Base-by-base conservation (phyloP, 371 early-diverging fungal genomes). In the Apophysomyces trapeziformis region DNA sequence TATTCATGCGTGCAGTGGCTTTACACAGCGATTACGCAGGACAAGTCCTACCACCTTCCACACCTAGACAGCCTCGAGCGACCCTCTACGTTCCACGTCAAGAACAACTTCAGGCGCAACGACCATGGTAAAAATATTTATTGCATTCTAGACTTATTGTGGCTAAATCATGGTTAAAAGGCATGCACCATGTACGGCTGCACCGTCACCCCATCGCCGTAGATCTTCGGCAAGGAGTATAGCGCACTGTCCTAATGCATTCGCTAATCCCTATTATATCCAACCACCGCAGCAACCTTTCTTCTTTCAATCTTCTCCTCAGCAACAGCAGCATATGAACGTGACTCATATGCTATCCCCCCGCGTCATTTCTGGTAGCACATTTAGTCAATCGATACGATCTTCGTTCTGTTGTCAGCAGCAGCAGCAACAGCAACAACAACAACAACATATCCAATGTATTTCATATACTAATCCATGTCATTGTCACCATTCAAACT, bases 1-100 rank as follows among this genome's bases (percentile, higher is more conserved):
- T 69, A 18, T 68, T 74, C 3, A 74, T 79, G 36, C 79, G 78
- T 26, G 68, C 73, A 32, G 78, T 77, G 38, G 64, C 72, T 9
- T 60, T 71, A 13, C 67, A 58, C 45, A 58, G 71, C 60, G 12
- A 59, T 45, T 35, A 62, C 37, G 12, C 38, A 37, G 18, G 65
- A 68, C 54, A 58, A 50, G 50, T 9, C 50, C 68, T 65, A 38
- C 60, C 41, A 44, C 50, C 47, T 37, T 43, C 50, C 60, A 67
- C 63, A 37, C 67, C 71, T 1, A 38, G 47, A 36, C 45, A 63
- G 39, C 63, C 63, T n/a, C 61, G 39, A 21, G 37, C 43, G 38
- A 60, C 60, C 60, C 32, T 60, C 21, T 58, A 68, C 26, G 45
- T 57, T 2, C 54, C 54, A 18, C 54, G 54, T n/a, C 54, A 50